Base-by-base conservation (phyloP, 2,329 filamentous ascomycete species). In the Colletotrichum lupini region DNA sequence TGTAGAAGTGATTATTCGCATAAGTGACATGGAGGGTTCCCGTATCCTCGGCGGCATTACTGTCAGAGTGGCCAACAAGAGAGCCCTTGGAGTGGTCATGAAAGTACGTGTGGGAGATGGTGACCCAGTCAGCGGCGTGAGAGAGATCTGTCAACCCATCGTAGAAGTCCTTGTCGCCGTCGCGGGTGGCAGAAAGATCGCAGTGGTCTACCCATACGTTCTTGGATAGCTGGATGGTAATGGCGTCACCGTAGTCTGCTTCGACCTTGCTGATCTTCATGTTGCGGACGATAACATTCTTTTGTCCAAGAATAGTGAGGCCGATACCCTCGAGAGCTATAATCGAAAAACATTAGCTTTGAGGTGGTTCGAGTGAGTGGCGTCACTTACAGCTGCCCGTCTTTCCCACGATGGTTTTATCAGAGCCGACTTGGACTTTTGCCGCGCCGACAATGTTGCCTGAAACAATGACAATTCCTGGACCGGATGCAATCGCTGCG, bases 161-260 rank as follows among this genome's bases (percentile, higher is more conserved):
- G 78, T 92, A 92, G 81, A 89, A 91, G 82, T 92, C 90, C 82
- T 92, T 92, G 83, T 86, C 88, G 81, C 91, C 87, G 19, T 67
- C 63, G 6, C 73, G 61, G 7, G 73, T 73, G n/a, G 88, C 89
- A 6, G 86, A 89, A 14, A 92, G 84, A 74, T 92, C 90, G 78
- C 86, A 85, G 82, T 92, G 90, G 81, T 92, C 90, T 61, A 92
- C 82, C 90, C 90, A 92, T 75, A 89, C 83, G 71, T 90, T 90
- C 68, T 79, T 87, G 57, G 86, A 84, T 3, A 77, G 78, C 78
- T 90, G 85, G 64, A 91, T 87, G 67, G 85, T 87, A 75, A 91
- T 86, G 58, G 86, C 87, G 75, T 91, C 90, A 22, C 89, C 89
- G 66, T 87, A 85, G 30, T 82, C 80, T 1, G 88, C 88, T 14